Evolutionary conservation across 2,329 filamentous ascomycete species (phyloP), one percentile per base, ranked within the genome.

Genomic region (Esteya vermicola): DNA sequence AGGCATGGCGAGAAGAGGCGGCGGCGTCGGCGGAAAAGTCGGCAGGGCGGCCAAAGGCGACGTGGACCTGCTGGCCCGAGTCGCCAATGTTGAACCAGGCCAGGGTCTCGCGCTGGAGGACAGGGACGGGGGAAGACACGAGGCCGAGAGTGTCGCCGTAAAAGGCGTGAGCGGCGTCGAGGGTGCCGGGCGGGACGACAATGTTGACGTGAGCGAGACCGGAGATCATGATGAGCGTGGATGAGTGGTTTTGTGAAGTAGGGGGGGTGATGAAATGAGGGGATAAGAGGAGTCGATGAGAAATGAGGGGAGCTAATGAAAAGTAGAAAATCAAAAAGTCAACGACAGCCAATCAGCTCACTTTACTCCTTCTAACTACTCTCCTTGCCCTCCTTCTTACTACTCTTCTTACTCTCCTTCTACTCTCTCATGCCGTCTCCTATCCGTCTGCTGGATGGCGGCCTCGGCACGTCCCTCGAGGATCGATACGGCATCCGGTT

Each of bases 391-490:
- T 9, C 9, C 28, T 12, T 12, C 8, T 6, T 9, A 9, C 12
- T 4, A 18, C 30, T 18, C 18, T 18, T 9, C 4, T 16, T 16
- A 4, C 19, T 12, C 8, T n/a, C 12, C 19, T 13, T 16, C 9
- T 19, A 13, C 10, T 9, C 18, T n/a, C 18, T 18, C 33, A n/a
- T 9, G 21, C 5, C 21, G 14, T 35, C 30, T 6, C 42, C 39
- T 20, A 34, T 44, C 16, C 39, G 33, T 13, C 19, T 82, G 36
- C 66, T 82, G 30, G 78, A 82, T 51, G 78, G 78, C 39, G 78
- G 78, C 8, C 65, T 82, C 19, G 78, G 78, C 26, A 82, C 78
- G 3, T 72, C 75, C 1, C 71, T 82, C 3, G 68, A 78, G 50
- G 68, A 75, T 44, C 57, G 66, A 22, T 71, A 78, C 52, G 55